Evolutionary conservation across 495 filamentous ascomycete species (phyloP).

Genomic region (Copromyces sp.): DNA sequence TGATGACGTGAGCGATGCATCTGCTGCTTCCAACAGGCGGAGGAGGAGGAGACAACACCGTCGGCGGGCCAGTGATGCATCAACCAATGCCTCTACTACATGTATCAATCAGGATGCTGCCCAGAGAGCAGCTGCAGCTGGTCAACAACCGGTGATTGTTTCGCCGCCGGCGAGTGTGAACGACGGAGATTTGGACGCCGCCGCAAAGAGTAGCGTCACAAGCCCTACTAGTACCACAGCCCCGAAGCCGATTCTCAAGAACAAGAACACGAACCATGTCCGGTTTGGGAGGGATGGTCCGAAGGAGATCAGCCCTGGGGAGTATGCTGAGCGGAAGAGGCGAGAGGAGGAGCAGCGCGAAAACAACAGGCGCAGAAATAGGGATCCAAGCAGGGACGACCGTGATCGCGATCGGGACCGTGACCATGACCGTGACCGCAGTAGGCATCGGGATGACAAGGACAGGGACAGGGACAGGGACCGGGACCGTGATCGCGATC

Average conservation of each 20-base stretch:
- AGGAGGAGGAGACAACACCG: neutral
- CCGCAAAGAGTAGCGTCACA: slow-evolving; percentile 26
- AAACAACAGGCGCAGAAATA: slow-evolving; percentile 4
- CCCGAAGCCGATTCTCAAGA: slow-evolving; percentile 43
- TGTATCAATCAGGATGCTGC: slow-evolving; percentile 16
- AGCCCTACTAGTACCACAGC: slow-evolving; percentile 30
- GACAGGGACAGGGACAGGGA: slow-evolving; percentile 1
- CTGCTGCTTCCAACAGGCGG: neutral
- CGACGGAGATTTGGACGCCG: slow-evolving; percentile 12
- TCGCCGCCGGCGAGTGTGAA: slow-evolving; percentile 24
- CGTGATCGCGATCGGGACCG: slow-evolving; percentile 14
- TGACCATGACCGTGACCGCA: slow-evolving; percentile 9
- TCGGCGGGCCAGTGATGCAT: neutral
- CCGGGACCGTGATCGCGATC: slow-evolving; percentile 15
- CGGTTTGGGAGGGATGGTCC: slow-evolving; percentile 33
- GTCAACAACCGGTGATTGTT: slow-evolving; percentile 34
- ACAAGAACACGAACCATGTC: slow-evolving; percentile 39
- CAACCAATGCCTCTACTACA: neutral
- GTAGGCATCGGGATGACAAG: neutral
- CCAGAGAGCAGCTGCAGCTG: slow-evolving; percentile 5
- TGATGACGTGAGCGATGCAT: slow-evolving; percentile 14
- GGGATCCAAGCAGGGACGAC: slow-evolving; percentile 6
- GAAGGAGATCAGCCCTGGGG: slow-evolving; percentile 20
- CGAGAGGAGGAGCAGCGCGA: slow-evolving; percentile 1
- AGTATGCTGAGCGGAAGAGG: slow-evolving; percentile 15